Evolutionary conservation across 345 rosid genomes (phyloP).

Genomic region (Citrus sp.): DNA sequence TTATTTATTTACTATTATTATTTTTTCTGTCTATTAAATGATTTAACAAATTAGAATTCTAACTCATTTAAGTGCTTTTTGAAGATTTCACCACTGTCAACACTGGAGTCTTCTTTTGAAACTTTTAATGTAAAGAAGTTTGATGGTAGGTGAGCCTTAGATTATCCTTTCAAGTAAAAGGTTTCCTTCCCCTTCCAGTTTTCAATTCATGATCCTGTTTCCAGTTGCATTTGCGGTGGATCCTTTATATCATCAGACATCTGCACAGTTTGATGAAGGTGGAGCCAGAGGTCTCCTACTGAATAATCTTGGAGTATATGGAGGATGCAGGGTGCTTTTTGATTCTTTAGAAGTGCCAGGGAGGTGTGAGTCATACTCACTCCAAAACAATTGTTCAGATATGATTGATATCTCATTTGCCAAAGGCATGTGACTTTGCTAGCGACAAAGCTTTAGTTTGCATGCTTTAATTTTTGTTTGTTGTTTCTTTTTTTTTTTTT

Average conservation of each 20-base stretch:
- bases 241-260: conserved; percentile 94
- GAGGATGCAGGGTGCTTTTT: conserved; percentile 82
- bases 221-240: conserved; percentile 91
- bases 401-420: conserved; percentile 67
- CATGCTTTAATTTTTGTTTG: background rate
- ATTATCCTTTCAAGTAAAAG: background rate
- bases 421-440: conserved; percentile 45
- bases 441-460: background rate
- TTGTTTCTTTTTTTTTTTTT: background rate
- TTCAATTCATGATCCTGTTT: background rate
- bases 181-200: conserved; percentile 11
- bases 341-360: conserved; percentile 92
- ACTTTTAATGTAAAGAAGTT: conserved; percentile 81
- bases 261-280: conserved; percentile 98
- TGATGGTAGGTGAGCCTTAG: conserved; percentile 49
- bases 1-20: background rate
- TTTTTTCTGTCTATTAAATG: background rate
- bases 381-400: conserved; percentile 41
- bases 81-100: conserved; percentile 80
- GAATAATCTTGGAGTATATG: conserved; percentile 89
- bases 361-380: conserved; percentile 42
- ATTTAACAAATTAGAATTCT: background rate
- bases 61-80: conserved; percentile 5
- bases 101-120: conserved; percentile 79
- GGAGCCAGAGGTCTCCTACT: conserved; percentile 89